These are phyloP conservation scores for Penstemon newberryi DNA, from an alignment of 257 asterid genomes.

Conservation along the genomic window DNA sequence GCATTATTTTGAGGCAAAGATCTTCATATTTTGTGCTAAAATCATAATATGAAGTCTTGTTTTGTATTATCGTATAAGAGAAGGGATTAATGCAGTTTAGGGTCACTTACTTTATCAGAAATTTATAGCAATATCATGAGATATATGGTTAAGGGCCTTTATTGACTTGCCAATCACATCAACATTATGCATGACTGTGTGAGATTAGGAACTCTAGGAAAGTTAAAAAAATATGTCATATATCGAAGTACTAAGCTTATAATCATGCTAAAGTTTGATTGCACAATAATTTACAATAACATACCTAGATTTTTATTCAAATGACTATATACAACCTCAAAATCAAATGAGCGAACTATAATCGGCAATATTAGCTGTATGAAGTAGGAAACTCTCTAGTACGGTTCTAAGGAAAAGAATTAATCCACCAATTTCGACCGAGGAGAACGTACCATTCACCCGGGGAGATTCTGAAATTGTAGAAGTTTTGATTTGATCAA, in stretches of 20 bases:
- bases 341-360: no score
- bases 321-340: no score
- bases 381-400: no score
- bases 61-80: slow-evolving; percentile 24
- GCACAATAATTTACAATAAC: not conserved
- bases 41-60: slow-evolving; percentile 23
- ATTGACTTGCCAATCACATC: slow-evolving; percentile 30
- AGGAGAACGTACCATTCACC: no score
- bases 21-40: not conserved
- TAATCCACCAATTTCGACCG: no score
- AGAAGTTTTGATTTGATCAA: no score
- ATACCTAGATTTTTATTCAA: no score
- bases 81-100: slow-evolving; percentile 13
- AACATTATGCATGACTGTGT: not conserved
- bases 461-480: no score
- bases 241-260: not conserved
- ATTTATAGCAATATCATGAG: slow-evolving; percentile 9
- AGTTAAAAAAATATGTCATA: not conserved
- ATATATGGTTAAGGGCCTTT: slow-evolving; percentile 17
- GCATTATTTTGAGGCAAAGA: slow-evolving; percentile 11
- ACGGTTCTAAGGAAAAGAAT: no score
- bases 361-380: no score
- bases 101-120: slow-evolving; percentile 21
- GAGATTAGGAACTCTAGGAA: slow-evolving; percentile 28
- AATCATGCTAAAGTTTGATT: not conserved